Percentiles rank a stretch among this genome's conserved stretches.
These are phyloP conservation scores for Coemansia asiatica DNA, from an alignment of 192 early-diverging fungal genomes.

Conservation along the genomic window DNA sequence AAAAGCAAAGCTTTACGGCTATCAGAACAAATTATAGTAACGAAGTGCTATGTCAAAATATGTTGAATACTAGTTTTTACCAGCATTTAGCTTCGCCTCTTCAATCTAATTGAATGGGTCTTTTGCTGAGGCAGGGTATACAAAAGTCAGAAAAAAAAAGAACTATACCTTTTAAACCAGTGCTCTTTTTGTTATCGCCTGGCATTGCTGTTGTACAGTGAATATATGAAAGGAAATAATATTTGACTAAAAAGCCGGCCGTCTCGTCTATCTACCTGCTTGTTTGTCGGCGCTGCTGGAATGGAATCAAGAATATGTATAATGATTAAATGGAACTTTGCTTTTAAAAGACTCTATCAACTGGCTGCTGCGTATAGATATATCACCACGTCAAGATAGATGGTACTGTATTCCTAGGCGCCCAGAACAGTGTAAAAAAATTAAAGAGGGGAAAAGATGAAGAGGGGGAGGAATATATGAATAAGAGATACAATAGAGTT, in stretches of 20 bases:
- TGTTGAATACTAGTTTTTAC: too few relatives aligned
- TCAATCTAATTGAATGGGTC: not conserved
- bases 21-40: too few relatives aligned
- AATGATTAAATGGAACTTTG: too few relatives aligned
- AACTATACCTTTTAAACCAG: constrained; percentile 6
- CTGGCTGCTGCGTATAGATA: not conserved
- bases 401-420: not conserved
- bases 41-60: too few relatives aligned
- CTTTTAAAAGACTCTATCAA: too few relatives aligned
- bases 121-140: not conserved
- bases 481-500: not conserved
- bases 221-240: not conserved
- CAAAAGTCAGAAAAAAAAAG: not conserved
- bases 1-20: not conserved
- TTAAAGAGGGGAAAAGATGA: not conserved
- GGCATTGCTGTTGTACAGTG: constrained; percentile 5
- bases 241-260: not conserved
- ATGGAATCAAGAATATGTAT: too few relatives aligned
- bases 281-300: not conserved
- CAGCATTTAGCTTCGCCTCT: too few relatives aligned
- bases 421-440: not conserved
- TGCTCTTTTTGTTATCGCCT: constrained; percentile 5
- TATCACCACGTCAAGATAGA: not conserved
- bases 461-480: not conserved
- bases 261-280: not conserved